A percentile compares a stretch with the other conserved stretches of the same genome.
Evolutionary conservation across 805 yeast species (phyloP).

Genomic region (Pichia cephalocereana): DNA sequence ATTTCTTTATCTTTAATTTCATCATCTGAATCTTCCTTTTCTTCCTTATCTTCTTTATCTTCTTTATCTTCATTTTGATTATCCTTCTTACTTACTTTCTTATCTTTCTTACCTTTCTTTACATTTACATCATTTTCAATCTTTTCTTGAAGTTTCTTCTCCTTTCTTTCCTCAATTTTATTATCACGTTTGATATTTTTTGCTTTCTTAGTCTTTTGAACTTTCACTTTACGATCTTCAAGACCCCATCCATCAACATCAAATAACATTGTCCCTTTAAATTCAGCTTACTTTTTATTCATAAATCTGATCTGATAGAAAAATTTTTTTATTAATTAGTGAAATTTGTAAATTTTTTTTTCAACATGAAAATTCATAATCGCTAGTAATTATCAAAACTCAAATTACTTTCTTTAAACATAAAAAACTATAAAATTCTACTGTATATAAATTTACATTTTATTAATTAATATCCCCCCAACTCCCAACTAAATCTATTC

Average conservation of each 20-base stretch:
- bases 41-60: slow-evolving; percentile 5
- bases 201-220: slow-evolving; percentile 25
- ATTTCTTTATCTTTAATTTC: neutral
- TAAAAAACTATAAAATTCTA: no score
- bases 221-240: slow-evolving; percentile 41
- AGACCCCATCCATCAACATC: slow-evolving; percentile 80
- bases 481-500: neutral
- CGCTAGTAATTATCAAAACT: no score
- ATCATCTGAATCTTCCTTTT: slow-evolving; percentile 3
- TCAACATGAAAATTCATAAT: no score
- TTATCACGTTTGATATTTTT: slow-evolving; percentile 5
- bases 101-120: neutral
- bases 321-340: no score
- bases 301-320: neutral
- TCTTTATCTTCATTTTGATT: neutral
- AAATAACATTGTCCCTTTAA: slow-evolving; percentile 73
- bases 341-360: neutral
- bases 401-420: no score
- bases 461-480: no score
- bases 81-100: neutral
- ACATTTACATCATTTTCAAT: slow-evolving; percentile 5
- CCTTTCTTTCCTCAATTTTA: slow-evolving; percentile 6
- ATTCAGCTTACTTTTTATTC: no score
- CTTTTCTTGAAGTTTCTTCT: slow-evolving; percentile 8
- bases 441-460: no score